phyloP scores from a whole-genome alignment of 73 alveolate species.

The Tetrahymena borealis region DNA sequence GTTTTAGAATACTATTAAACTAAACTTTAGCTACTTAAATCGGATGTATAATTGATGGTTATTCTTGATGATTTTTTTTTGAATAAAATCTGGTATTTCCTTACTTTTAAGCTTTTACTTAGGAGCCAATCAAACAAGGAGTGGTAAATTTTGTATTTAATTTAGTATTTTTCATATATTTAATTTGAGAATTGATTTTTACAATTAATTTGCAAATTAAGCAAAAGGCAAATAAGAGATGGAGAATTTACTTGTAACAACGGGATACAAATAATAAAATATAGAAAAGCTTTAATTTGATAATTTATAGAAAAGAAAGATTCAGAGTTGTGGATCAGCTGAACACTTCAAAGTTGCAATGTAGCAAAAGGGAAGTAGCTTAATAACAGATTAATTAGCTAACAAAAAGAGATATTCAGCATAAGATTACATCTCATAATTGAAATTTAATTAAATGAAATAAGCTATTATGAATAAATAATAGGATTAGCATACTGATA shows the following conservation, averaged over 20 bases:
- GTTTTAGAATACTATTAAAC: too few relatives aligned
- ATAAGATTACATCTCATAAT: neutral
- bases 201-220: neutral
- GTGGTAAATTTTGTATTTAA: too few relatives aligned
- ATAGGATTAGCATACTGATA: neutral
- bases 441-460: neutral
- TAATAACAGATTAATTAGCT: neutral
- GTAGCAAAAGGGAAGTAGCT: neutral
- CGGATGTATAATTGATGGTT: too few relatives aligned
- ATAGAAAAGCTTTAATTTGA: neutral
- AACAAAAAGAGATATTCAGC: neutral
- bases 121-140: too few relatives aligned
- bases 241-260: neutral
- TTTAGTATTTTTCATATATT: too few relatives aligned
- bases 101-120: too few relatives aligned
- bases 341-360: neutral
- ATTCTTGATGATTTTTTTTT: too few relatives aligned
- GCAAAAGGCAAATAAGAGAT: neutral
- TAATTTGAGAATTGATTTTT: neutral
- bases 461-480: neutral
- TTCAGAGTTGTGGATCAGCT: neutral
- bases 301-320: neutral
- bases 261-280: neutral
- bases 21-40: too few relatives aligned
- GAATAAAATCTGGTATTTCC: too few relatives aligned